Base-by-base conservation (phyloP, 352 stramenopile genomes). In the Globisporangium irregulare region DNA sequence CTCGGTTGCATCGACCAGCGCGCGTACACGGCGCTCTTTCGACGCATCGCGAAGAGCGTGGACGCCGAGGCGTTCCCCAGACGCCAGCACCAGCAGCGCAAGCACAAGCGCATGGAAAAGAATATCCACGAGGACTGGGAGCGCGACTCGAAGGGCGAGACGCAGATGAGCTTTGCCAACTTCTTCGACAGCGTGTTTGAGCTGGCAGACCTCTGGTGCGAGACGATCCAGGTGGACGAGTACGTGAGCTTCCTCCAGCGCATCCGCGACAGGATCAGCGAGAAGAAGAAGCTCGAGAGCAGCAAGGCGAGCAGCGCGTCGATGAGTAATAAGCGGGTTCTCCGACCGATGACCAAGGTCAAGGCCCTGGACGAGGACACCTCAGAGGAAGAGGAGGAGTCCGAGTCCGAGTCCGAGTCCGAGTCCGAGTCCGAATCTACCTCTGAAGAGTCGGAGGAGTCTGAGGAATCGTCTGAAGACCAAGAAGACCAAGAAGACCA, bases 141-240 rank as follows among this genome's bases (percentile, higher is more conserved):
- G 36, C 80, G 78, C 22, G 85, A 93, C 67, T 81, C 75, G 9
- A 81, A 85, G 25, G 83, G 78, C 29, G 79, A 92, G 54, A 0
- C 60, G 0, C 62, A 70, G n/a, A 89, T 93, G 82, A 78, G 80
- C 29, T 89, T 90, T 55, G 74, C 78, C 12, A 82, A 73, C 38
- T 93, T 92, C 66, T 90, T 92, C 18, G 80, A 93, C 53, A 87
- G 78, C 51, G 78, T 89, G 3, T 93, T 93, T 38, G 85, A 93
- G 58, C 67, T 93, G 9, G 81, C 77, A 0, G 83, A 93, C 71
- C 69, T 92, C 22, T 93, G 83, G 83, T 92, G 81, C 64, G 83
- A 92, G 59, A 87, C 77, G 7, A 92, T 87, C 54, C 73, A 93
- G 29, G 82, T 69, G 9, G 73, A 81, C 4, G 85, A 93, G 57